phyloP scores from a whole-genome alignment of 139 green algal species.

The Parachlorella kessleri region DNA sequence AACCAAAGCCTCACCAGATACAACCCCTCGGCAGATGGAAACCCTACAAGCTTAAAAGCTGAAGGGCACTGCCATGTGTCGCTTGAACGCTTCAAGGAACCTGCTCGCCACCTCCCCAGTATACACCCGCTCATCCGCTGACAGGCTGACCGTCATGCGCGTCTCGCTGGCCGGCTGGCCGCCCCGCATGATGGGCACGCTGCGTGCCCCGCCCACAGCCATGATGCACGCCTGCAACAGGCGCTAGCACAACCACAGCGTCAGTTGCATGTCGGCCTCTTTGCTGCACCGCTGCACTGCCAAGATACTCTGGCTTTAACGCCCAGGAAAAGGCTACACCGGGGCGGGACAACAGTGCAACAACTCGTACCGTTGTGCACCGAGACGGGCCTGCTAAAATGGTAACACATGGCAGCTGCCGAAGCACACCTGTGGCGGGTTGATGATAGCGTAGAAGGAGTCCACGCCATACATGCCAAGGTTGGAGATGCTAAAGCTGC shows the following conservation, averaged over 20 bases:
- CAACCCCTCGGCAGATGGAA: neutral
- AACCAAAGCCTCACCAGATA: neutral
- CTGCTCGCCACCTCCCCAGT: slow-evolving; percentile 76
- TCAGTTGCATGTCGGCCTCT: neutral
- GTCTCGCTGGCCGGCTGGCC: slow-evolving; percentile 33
- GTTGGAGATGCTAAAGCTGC: slow-evolving; percentile 90
- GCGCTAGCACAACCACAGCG: neutral
- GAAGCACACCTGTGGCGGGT: slow-evolving; percentile 76
- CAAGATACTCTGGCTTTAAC: no score
- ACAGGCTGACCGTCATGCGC: slow-evolving; percentile 88
- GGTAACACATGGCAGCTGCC: neutral
- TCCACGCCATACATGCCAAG: slow-evolving; percentile 93
- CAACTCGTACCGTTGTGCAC: no score
- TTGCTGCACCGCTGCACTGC: no score
- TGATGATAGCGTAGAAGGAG: slow-evolving; percentile 94
- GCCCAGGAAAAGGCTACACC: neutral
- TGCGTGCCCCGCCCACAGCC: slow-evolving; percentile 63
- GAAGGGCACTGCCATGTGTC: slow-evolving; percentile 76
- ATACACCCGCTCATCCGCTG: slow-evolving; percentile 85
- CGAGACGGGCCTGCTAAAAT: no score
- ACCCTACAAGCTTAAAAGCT: slow-evolving; percentile 51
- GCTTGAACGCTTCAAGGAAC: slow-evolving; percentile 82
- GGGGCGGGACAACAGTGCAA: no score
- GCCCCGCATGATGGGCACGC: slow-evolving; percentile 40
- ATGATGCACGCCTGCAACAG: slow-evolving; percentile 64